Evolutionary conservation across 768 basidiomycete genomes (phyloP).

Genomic region (Suillus paluster): DNA sequence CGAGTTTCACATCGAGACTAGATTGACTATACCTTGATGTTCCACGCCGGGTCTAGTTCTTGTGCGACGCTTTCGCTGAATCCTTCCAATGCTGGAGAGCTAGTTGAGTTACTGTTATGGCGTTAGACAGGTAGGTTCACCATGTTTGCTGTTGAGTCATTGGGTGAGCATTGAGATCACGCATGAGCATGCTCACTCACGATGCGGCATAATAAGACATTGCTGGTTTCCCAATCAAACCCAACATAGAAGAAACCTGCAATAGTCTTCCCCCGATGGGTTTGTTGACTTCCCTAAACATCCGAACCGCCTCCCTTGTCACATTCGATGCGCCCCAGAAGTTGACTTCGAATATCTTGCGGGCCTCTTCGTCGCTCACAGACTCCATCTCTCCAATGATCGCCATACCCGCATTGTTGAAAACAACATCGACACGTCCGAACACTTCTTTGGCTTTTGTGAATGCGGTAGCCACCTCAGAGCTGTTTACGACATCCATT

Average conservation of each 20-base stretch:
- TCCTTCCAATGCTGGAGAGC: slow-evolving; percentile 30
- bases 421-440: too few species aligned
- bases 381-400: slow-evolving; percentile 39
- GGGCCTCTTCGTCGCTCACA: slow-evolving; percentile 33
- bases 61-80: slow-evolving; percentile 25
- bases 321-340: slow-evolving; percentile 23
- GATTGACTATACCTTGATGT: slow-evolving; percentile 27
- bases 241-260: slow-evolving; percentile 36
- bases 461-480: slow-evolving; percentile 34
- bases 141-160: slow-evolving; percentile 11
- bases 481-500: slow-evolving; percentile 36
- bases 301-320: slow-evolving; percentile 33
- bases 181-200: slow-evolving; percentile 14
- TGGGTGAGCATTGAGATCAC: neutral
- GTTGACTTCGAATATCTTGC: slow-evolving; percentile 33
- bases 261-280: slow-evolving; percentile 41
- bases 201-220: slow-evolving; percentile 30
- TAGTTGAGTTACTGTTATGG: neutral
- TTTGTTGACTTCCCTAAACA: slow-evolving; percentile 43
- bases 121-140: neutral
- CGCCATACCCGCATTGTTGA: slow-evolving; percentile 29
- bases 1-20: neutral
- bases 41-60: slow-evolving; percentile 33
- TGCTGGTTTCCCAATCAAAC: slow-evolving; percentile 14
- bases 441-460: slow-evolving; percentile 20